These are phyloP conservation scores for Leccinum truebloodii DNA, from an alignment of 768 basidiomycete species.

Conservation along the genomic window DNA sequence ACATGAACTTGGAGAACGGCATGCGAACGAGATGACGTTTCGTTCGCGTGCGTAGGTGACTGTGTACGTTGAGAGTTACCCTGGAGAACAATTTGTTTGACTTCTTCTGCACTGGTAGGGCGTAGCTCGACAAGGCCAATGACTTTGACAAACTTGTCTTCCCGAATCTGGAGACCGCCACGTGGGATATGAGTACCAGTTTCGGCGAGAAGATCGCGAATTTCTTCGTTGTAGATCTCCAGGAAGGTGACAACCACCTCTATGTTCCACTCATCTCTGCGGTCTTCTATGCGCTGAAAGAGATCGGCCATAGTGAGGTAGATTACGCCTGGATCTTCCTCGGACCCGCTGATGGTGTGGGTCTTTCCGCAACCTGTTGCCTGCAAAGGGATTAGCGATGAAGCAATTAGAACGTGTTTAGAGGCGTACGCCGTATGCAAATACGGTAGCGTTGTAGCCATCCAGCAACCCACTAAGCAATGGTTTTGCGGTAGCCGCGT, in stretches of 20 bases:
- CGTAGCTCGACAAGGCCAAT: slow-evolving; percentile 79
- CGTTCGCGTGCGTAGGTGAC: slow-evolving; percentile 94
- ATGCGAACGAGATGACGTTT: slow-evolving; percentile 95
- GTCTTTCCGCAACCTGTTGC: slow-evolving; percentile 99
- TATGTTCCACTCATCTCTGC: slow-evolving; percentile 79
- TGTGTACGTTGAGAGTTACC: slow-evolving; percentile 90
- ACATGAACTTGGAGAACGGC: slow-evolving; percentile 97
- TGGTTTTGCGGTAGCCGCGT: slow-evolving; percentile 82
- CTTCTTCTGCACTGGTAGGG: slow-evolving; percentile 85
- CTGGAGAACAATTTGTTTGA: slow-evolving; percentile 87
- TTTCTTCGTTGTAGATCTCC: slow-evolving; percentile 99
- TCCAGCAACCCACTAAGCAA: slow-evolving; percentile 83
- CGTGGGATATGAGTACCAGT: slow-evolving; percentile 59
- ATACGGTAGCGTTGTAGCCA: slow-evolving; percentile 96
- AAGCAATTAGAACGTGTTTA: slow-evolving; percentile 4
- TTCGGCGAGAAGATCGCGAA: slow-evolving; percentile 90
- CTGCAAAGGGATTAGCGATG: slow-evolving; percentile 43
- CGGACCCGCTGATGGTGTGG: slow-evolving; percentile 95
- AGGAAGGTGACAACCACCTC: slow-evolving; percentile 94
- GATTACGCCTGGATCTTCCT: slow-evolving; percentile 87
- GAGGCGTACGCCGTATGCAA: slow-evolving; percentile 91
- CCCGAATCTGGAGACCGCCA: slow-evolving; percentile 90
- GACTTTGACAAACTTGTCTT: slow-evolving; percentile 92
- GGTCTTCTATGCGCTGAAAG: slow-evolving; percentile 89
- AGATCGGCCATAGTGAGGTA: slow-evolving; percentile 97